Percentiles rank a stretch among this genome's conserved stretches.
These are phyloP conservation scores for Cutaneotrichosporon sp. DNA, from an alignment of 1,284 basidiomycete genomes.

Conservation along the genomic window DNA sequence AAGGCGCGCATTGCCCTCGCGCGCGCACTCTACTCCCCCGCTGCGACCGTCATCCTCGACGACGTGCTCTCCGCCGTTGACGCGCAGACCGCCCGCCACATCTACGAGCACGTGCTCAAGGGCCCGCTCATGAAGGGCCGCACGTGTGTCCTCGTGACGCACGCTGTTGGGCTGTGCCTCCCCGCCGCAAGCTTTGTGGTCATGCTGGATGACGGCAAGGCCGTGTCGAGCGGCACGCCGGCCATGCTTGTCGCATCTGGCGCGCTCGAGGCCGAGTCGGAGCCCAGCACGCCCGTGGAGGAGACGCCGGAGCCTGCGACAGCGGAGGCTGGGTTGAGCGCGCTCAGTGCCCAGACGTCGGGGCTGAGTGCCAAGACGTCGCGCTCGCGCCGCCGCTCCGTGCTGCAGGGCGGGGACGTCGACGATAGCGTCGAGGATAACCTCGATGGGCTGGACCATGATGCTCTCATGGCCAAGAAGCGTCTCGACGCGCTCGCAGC, in stretches of 20 bases:
- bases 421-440: slow-evolving; percentile 36
- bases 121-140: slow-evolving; percentile 52
- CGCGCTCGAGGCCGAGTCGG: slow-evolving; percentile 22
- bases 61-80: slow-evolving; percentile 54
- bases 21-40: slow-evolving; percentile 50
- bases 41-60: slow-evolving; percentile 51
- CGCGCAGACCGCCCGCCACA: slow-evolving; percentile 55
- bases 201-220: slow-evolving; percentile 46
- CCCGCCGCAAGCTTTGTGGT: slow-evolving; percentile 54
- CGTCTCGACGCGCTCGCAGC: slow-evolving; percentile 36
- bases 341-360: neutral
- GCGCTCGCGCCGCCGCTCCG: neutral
- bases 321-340: neutral
- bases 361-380: neutral
- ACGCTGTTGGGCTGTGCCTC: slow-evolving; percentile 58
- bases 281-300: slow-evolving; percentile 17
- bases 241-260: slow-evolving; percentile 34
- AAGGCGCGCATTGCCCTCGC: slow-evolving; percentile 53
- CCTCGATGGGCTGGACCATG: slow-evolving; percentile 66
- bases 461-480: slow-evolving; percentile 57
- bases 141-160: slow-evolving; percentile 59
- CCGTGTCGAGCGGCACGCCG: slow-evolving; percentile 45
- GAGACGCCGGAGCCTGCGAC: neutral
- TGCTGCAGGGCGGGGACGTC: neutral
- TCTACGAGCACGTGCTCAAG: slow-evolving; percentile 44